Percentiles rank a stretch among this genome's conserved stretches.
Evolutionary conservation across 2,329 filamentous ascomycete species (phyloP).

Genomic region (Hypoxylon sp.): DNA sequence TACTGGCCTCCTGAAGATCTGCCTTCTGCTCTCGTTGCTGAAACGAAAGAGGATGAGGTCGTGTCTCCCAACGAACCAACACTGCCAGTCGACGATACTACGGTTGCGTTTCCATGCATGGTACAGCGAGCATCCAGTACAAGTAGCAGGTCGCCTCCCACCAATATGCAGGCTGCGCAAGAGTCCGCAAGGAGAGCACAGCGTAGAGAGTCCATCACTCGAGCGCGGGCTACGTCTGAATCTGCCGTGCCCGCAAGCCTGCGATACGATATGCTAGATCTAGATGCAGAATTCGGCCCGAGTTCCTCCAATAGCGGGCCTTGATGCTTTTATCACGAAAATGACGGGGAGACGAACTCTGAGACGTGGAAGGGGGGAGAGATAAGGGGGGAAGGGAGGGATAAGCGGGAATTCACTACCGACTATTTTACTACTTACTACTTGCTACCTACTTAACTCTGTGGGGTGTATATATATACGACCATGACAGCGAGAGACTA

Average conservation of each 20-base stretch:
- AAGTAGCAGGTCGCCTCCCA: slow-evolving; percentile 22
- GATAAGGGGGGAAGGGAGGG: not conserved
- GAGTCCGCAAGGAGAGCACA: slow-evolving; percentile 51
- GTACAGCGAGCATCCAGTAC: slow-evolving; percentile 13
- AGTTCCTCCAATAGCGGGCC: slow-evolving; percentile 37
- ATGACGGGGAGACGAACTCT: not conserved
- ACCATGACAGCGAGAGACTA: slow-evolving; percentile 20
- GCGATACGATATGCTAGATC: slow-evolving; percentile 2
- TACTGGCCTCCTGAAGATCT: slow-evolving; percentile 43
- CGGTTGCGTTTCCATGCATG: slow-evolving; percentile 8
- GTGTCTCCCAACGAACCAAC: slow-evolving; percentile 10
- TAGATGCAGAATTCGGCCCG: slow-evolving; percentile 45
- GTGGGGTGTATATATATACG: slow-evolving; percentile 30
- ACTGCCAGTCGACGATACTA: slow-evolving; percentile 7
- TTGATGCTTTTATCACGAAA: slow-evolving; percentile 13
- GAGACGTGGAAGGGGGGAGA: not conserved
- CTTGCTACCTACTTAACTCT: slow-evolving; percentile 3
- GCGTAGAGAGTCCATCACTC: slow-evolving; percentile 44
- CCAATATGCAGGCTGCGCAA: slow-evolving; percentile 49
- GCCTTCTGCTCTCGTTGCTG: slow-evolving; percentile 38
- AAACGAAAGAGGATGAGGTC: slow-evolving; percentile 34
- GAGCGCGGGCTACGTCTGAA: slow-evolving; percentile 48
- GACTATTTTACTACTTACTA: not conserved
- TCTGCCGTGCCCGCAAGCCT: slow-evolving; percentile 29
- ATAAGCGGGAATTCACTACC: slow-evolving; percentile 4